These are phyloP conservation scores for Aspergillus nanangensis DNA, from an alignment of 495 filamentous ascomycete genomes.

Conservation along the genomic window DNA sequence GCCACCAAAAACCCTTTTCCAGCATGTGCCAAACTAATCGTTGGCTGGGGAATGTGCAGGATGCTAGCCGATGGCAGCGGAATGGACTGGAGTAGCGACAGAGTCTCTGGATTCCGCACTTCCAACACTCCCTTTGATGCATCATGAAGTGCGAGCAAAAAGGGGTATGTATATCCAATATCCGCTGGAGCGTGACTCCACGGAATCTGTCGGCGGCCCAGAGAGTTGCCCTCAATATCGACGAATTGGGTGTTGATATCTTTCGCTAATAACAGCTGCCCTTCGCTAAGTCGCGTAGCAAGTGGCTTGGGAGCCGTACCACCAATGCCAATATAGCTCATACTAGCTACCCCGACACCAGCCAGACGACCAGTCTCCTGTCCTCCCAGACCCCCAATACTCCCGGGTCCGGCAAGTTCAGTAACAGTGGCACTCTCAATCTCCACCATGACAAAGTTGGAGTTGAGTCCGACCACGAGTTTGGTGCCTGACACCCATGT, in stretches of 20 bases:
- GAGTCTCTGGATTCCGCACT: slow-evolving; percentile 86
- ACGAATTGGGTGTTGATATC: slow-evolving; percentile 96
- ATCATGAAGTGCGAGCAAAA: slow-evolving; percentile 81
- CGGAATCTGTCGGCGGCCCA: slow-evolving; percentile 83
- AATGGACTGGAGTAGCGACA: slow-evolving; percentile 82
- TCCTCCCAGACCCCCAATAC: slow-evolving; percentile 61
- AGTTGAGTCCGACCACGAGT: slow-evolving; percentile 80
- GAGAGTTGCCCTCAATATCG: slow-evolving; percentile 71
- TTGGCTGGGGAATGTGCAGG: slow-evolving; percentile 91
- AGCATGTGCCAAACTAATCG: slow-evolving; percentile 84
- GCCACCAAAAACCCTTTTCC: slow-evolving; percentile 90
- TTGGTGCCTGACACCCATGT: slow-evolving; percentile 86
- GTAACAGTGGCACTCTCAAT: slow-evolving; percentile 63
- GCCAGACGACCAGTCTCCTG: slow-evolving; percentile 60
- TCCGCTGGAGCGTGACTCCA: slow-evolving; percentile 86
- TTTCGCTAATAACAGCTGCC: slow-evolving; percentile 83
- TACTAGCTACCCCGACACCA: slow-evolving; percentile 67
- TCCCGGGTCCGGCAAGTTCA: slow-evolving; percentile 77
- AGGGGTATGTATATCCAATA: slow-evolving; percentile 94
- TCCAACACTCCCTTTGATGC: slow-evolving; percentile 83
- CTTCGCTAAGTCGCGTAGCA: slow-evolving; percentile 74
- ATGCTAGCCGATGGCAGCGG: slow-evolving; percentile 71
- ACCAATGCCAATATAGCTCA: slow-evolving; percentile 94
- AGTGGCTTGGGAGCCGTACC: slow-evolving; percentile 87
- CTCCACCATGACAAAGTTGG: slow-evolving; percentile 85